A percentile compares a stretch with the other conserved stretches of the same genome.
Evolutionary conservation across 176 grass and related monocot genomes (phyloP).

Genomic region (Eragrostis nindensis): DNA sequence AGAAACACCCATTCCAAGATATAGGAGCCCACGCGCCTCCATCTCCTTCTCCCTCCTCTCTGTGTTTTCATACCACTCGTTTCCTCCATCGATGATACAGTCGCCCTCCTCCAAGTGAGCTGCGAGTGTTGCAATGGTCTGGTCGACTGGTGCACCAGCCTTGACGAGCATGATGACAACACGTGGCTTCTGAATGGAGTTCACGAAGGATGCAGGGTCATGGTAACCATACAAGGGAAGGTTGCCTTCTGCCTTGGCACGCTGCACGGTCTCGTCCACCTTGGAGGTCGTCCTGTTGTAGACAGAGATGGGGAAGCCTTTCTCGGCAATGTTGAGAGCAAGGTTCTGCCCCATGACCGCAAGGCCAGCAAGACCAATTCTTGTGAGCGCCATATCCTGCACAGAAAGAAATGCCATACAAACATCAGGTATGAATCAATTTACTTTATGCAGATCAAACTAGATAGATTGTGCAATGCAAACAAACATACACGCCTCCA

Average conservation of each 20-base stretch:
- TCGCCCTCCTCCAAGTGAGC: constrained; percentile 76
- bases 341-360: constrained; percentile 90
- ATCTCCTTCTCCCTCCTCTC: constrained; percentile 84
- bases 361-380: constrained; percentile 70
- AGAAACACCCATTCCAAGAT: constrained; percentile 79
- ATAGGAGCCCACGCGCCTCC: constrained; percentile 72
- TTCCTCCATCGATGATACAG: constrained; percentile 80
- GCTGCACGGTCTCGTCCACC: constrained; percentile 71
- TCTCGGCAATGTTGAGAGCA: constrained; percentile 76
- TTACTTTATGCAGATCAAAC: neutral
- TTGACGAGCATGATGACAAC: constrained; percentile 86
- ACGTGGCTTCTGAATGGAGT: constrained; percentile 80
- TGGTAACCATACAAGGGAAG: constrained; percentile 72
- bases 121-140: constrained; percentile 71
- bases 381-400: constrained; percentile 54
- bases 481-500: neutral
- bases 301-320: constrained; percentile 86
- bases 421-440: neutral
- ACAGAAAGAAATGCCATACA: neutral
- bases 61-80: constrained; percentile 89
- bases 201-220: constrained; percentile 65
- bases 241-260: constrained; percentile 67
- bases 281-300: constrained; percentile 87
- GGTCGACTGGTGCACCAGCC: constrained; percentile 78
- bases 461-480: neutral